phyloP scores from a whole-genome alignment of 495 filamentous ascomycete genomes.

The Daldinia concentrica region DNA sequence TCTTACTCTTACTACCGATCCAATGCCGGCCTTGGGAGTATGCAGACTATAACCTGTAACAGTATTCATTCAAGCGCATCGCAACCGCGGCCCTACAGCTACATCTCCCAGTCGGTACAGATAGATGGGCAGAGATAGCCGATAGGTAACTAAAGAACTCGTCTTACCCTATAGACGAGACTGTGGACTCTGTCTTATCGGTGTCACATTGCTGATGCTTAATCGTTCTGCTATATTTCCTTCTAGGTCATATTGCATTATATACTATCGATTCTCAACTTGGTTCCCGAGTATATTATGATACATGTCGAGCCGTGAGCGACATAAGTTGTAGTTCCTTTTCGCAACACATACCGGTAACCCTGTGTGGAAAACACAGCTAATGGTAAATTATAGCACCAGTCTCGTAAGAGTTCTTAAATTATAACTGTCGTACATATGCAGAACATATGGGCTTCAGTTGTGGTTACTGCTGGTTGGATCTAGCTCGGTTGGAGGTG shows the following conservation, averaged over 20 bases:
- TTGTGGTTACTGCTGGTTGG: slow-evolving; percentile 31
- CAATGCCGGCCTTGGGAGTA: slow-evolving; percentile 24
- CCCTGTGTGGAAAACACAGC: background rate
- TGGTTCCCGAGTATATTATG: background rate
- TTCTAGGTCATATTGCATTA: background rate
- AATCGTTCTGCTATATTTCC: background rate
- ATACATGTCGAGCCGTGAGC: background rate
- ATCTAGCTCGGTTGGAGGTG: slow-evolving; percentile 6
- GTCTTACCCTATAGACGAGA: slow-evolving; percentile 4
- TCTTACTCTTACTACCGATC: slow-evolving; percentile 25
- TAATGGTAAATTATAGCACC: slow-evolving; percentile 1
- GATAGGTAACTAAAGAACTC: slow-evolving; percentile 10
- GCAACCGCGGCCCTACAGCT: slow-evolving; percentile 26
- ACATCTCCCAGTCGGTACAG: slow-evolving; percentile 7
- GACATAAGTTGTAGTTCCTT: background rate
- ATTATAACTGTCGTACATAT: slow-evolving; percentile 15
- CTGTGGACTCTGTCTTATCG: background rate
- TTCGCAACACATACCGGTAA: background rate
- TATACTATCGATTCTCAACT: background rate
- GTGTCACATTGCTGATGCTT: background rate
- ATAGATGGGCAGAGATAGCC: slow-evolving; percentile 5
- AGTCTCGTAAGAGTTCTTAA: background rate
- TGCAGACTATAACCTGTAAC: slow-evolving; percentile 25
- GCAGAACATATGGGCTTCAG: slow-evolving; percentile 18
- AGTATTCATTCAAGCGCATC: slow-evolving; percentile 14